Percentiles rank a stretch among this genome's conserved stretches.
These are phyloP conservation scores for Myriosclerotinia scirpicola DNA, from an alignment of 2,329 filamentous ascomycete genomes.

Conservation along the genomic window DNA sequence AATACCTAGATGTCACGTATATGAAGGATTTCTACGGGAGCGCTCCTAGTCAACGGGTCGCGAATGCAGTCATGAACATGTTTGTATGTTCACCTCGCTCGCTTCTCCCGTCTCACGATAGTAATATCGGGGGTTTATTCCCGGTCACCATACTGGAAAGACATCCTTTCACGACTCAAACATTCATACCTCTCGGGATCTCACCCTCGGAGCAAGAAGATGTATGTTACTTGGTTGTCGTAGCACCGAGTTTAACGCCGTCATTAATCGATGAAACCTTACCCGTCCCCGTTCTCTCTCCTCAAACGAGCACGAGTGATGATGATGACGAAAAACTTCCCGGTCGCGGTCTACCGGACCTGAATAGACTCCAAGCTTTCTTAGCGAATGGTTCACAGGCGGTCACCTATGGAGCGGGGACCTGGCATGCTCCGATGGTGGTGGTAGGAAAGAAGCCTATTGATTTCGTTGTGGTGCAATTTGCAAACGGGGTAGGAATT, in stretches of 20 bases:
- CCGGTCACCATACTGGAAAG: conserved; percentile 76
- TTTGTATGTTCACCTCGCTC: conserved; percentile 77
- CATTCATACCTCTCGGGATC: conserved; percentile 76
- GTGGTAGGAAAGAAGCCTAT: conserved; percentile 70
- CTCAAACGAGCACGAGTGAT: conserved; percentile 12
- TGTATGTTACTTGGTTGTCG: conserved; percentile 76
- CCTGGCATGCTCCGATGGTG: conserved; percentile 96
- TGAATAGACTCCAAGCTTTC: conserved; percentile 71
- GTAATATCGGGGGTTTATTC: conserved; percentile 49
- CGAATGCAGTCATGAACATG: conserved; percentile 74
- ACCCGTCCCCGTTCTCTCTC: conserved; percentile 45
- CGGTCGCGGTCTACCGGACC: conserved; percentile 61
- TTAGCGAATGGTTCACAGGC: conserved; percentile 75
- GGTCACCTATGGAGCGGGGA: conserved; percentile 87
- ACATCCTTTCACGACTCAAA: conserved; percentile 93
- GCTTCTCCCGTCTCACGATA: conserved; percentile 44
- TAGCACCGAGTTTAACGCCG: conserved; percentile 72
- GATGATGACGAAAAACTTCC: conserved; percentile 26
- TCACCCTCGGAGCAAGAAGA: conserved; percentile 46
- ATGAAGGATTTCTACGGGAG: conserved; percentile 69
- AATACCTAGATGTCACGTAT: conserved; percentile 78
- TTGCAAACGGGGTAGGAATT: conserved; percentile 73
- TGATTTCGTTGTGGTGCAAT: conserved; percentile 89
- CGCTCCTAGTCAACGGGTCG: conserved; percentile 57
- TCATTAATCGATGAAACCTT: conserved; percentile 42